Base-by-base conservation (phyloP, 169 alveolate genomes). In the Eimeria brunetti region DNA sequence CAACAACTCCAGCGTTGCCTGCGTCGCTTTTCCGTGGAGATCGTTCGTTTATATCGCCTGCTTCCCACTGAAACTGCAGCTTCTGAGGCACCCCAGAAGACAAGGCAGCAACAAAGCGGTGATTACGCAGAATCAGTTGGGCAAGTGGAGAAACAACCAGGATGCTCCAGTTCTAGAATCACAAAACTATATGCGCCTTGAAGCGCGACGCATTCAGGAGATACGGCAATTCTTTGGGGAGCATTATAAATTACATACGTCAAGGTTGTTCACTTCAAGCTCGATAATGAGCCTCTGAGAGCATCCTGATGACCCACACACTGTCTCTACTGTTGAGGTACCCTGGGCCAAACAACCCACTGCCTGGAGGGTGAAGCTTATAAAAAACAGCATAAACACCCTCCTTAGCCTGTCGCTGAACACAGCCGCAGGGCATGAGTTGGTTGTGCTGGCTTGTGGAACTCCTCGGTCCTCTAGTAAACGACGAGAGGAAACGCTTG, bases 41-140 rank as follows among this genome's bases (percentile, higher is more conserved):
- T 16, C 93, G 81, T 7, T 58, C 73, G 64, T 86, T 86, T 30
- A 62, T 64, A 6, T 62, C 83, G 62, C 83, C 93, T 30, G 93
- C 93, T n/a, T 86, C 93, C 93, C 93, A 86, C 64, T 86, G 93
- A 41, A 86, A 86, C 93, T 86, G 93, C n/a, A 86, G 49, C 62
- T 86, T 86, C 93, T 86, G 93, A 62, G 67, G 27, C 80, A 64
- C 80, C 83, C 46, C 62, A 36, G 49, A 33, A 27, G 46, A 38
- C 78, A 64, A 18, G 64, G 14, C 44, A 41, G n/a, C 78, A 38
- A 16, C 46, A 60, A n/a, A 64, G 44, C 36, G n/a, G 76, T 36
- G 56, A 41, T 33, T 36, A n/a, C 36, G 51, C n/a, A 22, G 76
- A 16, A 36, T 30, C 20, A 33, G 76, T n/a, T 36, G 2, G 46